phyloP scores from a whole-genome alignment of 768 basidiomycete species.

The Naganishia antarctica region DNA sequence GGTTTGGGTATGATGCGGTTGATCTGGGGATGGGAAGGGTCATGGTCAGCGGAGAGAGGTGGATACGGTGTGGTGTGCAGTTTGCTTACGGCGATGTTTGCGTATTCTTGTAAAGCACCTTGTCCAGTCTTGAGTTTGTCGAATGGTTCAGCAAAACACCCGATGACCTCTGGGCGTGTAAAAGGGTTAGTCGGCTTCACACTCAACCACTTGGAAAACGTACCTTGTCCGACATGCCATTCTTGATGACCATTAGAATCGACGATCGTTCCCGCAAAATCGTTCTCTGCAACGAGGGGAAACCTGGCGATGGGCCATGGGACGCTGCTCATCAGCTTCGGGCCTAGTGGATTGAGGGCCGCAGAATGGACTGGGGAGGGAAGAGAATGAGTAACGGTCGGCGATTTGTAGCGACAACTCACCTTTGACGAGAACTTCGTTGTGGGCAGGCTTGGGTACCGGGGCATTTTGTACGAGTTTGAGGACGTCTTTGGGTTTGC shows the following conservation, averaged over 20 bases:
- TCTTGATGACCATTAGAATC: slow-evolving; percentile 55
- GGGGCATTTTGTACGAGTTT: slow-evolving; percentile 18
- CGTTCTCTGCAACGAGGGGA: slow-evolving; percentile 59
- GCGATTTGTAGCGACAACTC: not conserved
- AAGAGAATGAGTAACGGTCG: not conserved
- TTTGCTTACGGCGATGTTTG: slow-evolving; percentile 29
- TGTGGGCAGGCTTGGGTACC: slow-evolving; percentile 38
- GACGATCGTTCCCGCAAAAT: slow-evolving; percentile 62
- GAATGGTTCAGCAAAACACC: not conserved
- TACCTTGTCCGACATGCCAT: slow-evolving; percentile 59
- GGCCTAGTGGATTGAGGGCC: slow-evolving; percentile 26
- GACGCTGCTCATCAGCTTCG: slow-evolving; percentile 32
- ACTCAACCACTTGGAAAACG: slow-evolving; percentile 36
- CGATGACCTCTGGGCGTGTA: slow-evolving; percentile 11
- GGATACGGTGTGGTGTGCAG: not conserved
- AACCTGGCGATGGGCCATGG: slow-evolving; percentile 55
- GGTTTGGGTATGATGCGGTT: slow-evolving; percentile 52
- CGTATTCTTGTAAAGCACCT: slow-evolving; percentile 24
- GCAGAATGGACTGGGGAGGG: slow-evolving; percentile 20
- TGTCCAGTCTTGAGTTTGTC: slow-evolving; percentile 24
- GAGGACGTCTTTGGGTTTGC: slow-evolving; percentile 16
- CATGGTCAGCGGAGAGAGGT: not conserved
- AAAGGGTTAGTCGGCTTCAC: not conserved
- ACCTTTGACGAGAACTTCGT: slow-evolving; percentile 55
- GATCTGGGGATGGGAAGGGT: not conserved